Evolutionary conservation across 106 monocot genomes (phyloP).

Genomic region (Phalaenopsis aphrodite): DNA sequence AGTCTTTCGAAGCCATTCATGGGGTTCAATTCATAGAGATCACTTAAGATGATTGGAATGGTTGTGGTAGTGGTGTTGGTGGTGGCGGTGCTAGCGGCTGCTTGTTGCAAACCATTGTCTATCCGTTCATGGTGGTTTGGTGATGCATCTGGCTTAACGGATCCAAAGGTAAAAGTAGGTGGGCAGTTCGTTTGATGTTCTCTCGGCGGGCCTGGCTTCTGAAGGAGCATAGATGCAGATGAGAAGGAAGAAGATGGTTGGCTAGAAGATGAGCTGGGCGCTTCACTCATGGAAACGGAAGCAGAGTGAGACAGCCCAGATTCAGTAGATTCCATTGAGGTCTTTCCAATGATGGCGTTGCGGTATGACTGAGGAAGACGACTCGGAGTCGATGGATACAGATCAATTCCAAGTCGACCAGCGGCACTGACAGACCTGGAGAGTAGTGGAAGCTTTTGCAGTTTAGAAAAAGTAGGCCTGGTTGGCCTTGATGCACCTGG

Average conservation of each 20-base stretch:
- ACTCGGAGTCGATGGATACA: constrained; percentile 36
- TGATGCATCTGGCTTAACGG: constrained; percentile 39
- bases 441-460: constrained; percentile 33
- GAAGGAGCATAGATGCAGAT: constrained; percentile 21
- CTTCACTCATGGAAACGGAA: constrained; percentile 18
- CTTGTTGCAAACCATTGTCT: constrained; percentile 17
- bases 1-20: background rate
- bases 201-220: constrained; percentile 6
- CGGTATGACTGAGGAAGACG: constrained; percentile 69
- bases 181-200: constrained; percentile 14
- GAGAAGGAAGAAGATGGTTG: constrained; percentile 6
- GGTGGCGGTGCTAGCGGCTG: constrained; percentile 1
- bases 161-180: constrained; percentile 47
- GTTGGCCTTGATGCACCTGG: constrained; percentile 47
- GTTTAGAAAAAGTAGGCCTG: constrained; percentile 19
- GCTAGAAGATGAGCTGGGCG: constrained; percentile 16
- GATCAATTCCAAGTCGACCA: constrained; percentile 50
- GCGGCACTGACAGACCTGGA: constrained; percentile 62
- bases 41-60: background rate
- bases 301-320: constrained; percentile 9
- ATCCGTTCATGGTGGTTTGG: constrained; percentile 14
- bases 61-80: background rate
- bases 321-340: background rate
- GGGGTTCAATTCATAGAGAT: constrained; percentile 1
- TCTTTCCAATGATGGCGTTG: constrained; percentile 78